phyloP scores from a whole-genome alignment of 106 monocot species.

The Apostasia shenzhenica region DNA sequence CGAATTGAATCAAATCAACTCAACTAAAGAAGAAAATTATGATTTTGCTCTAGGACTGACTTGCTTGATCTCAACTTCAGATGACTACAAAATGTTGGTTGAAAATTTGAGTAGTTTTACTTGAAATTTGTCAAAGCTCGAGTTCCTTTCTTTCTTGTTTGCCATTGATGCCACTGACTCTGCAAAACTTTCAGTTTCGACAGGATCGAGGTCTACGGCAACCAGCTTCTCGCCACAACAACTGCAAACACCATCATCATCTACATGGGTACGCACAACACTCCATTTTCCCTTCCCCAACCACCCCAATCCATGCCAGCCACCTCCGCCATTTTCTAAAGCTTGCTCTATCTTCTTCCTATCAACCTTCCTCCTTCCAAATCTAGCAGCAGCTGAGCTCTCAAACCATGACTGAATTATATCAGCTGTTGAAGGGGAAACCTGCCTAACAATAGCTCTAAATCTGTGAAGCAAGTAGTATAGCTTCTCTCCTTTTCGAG shows the following conservation, averaged over 20 bases:
- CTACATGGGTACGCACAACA: slow-evolving; percentile 23
- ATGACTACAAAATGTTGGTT: too few species aligned
- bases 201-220: slow-evolving; percentile 64
- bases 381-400: slow-evolving; percentile 44
- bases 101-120: slow-evolving; percentile 20
- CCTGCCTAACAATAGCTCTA: slow-evolving; percentile 54
- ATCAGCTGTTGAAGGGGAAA: slow-evolving; percentile 36
- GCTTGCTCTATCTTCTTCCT: slow-evolving; percentile 19
- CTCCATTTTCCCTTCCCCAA: slow-evolving; percentile 74
- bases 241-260: slow-evolving; percentile 43
- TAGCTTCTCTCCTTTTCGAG: slow-evolving; percentile 45
- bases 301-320: slow-evolving; percentile 89
- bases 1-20: too few species aligned
- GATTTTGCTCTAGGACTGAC: too few species aligned
- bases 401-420: slow-evolving; percentile 70
- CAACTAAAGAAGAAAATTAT: too few species aligned
- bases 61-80: too few species aligned
- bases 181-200: slow-evolving; percentile 65
- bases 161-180: slow-evolving; percentile 54
- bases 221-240: slow-evolving; percentile 62
- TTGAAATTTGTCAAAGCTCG: slow-evolving; percentile 68
- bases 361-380: slow-evolving; percentile 67
- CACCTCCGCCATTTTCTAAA: slow-evolving; percentile 62
- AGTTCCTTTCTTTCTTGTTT: slow-evolving; percentile 51
- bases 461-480: slow-evolving; percentile 69